These are phyloP conservation scores for Xanthoconium separans DNA, from an alignment of 1,284 basidiomycete species.

Conservation along the genomic window DNA sequence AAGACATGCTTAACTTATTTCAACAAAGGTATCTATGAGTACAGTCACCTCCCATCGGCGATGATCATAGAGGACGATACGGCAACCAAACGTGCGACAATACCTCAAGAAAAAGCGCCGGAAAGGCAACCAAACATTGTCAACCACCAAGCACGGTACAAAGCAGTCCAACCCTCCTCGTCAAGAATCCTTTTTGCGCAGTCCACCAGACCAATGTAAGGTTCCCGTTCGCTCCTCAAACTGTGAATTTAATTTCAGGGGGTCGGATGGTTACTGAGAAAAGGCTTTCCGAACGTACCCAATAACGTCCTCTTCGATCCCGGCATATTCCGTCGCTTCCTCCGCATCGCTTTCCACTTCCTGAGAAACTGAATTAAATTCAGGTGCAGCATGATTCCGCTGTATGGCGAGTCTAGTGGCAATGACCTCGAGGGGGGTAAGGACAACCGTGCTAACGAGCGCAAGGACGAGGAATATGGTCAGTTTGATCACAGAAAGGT, in stretches of 20 bases:
- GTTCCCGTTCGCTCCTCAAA: constrained; percentile 79
- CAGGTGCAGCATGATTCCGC: constrained; percentile 74
- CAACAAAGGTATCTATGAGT: not conserved
- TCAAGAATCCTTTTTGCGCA: constrained; percentile 78
- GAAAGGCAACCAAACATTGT: constrained; percentile 67
- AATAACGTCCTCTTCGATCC: constrained; percentile 82
- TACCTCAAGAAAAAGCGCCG: constrained; percentile 51
- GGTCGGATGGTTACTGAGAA: not conserved
- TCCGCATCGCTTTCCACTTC: constrained; percentile 70
- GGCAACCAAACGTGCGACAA: not conserved
- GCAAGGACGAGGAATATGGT: constrained; percentile 61
- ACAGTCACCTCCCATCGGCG: not conserved
- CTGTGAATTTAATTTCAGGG: constrained; percentile 35
- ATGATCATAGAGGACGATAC: not conserved
- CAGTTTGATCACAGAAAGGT: constrained; percentile 49
- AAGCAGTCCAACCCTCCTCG: constrained; percentile 76
- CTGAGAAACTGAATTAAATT: constrained; percentile 69
- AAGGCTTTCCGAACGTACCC: constrained; percentile 47
- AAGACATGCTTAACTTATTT: not conserved
- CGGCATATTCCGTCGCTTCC: constrained; percentile 66
- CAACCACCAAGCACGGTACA: constrained; percentile 89
- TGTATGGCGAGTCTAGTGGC: constrained; percentile 80
- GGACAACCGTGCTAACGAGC: constrained; percentile 58
- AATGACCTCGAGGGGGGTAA: constrained; percentile 84
- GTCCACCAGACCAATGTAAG: constrained; percentile 79